Evolutionary conservation across 179 eudicot species (phyloP).

Genomic region (Silene vulgaris): DNA sequence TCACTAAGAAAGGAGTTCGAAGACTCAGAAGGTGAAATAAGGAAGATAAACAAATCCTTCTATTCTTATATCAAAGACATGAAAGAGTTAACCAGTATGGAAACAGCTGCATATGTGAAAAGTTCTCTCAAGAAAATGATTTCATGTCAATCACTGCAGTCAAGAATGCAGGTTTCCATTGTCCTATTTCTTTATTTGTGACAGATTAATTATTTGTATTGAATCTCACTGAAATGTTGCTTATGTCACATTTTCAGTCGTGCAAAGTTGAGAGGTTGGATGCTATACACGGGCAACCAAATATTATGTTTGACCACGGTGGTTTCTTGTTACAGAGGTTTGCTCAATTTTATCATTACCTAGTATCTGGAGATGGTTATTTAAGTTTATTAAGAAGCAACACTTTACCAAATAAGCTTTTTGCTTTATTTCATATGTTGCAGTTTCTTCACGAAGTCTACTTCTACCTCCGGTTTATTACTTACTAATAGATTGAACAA

Average conservation of each 20-base stretch:
- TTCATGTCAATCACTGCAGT: slow-evolving; percentile 48
- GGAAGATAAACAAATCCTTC: slow-evolving; percentile 40
- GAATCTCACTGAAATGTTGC: slow-evolving; percentile 27
- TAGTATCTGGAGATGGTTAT: not conserved
- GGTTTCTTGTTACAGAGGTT: slow-evolving; percentile 70
- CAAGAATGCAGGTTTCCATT: slow-evolving; percentile 57
- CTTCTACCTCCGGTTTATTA: slow-evolving; percentile 33
- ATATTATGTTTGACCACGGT: slow-evolving; percentile 45
- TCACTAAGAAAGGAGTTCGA: slow-evolving; percentile 42
- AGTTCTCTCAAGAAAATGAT: slow-evolving; percentile 50
- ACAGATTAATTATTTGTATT: not conserved
- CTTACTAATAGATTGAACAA: slow-evolving; percentile 40
- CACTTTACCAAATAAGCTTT: not conserved
- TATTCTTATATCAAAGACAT: slow-evolving; percentile 34
- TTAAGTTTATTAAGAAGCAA: not conserved
- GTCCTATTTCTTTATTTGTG: slow-evolving; percentile 12
- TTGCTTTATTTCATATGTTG: slow-evolving; percentile 15
- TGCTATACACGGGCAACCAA: slow-evolving; percentile 36
- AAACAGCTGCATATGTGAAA: slow-evolving; percentile 34
- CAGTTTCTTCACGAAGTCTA: slow-evolving; percentile 45
- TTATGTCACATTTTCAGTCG: slow-evolving; percentile 41
- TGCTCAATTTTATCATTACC: slow-evolving; percentile 17
- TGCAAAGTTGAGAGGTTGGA: slow-evolving; percentile 53
- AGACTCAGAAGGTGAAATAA: slow-evolving; percentile 37
- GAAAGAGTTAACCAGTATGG: slow-evolving; percentile 34